These are phyloP conservation scores for Pueraria montana DNA, from an alignment of 306 rosid species.

Conservation along the genomic window DNA sequence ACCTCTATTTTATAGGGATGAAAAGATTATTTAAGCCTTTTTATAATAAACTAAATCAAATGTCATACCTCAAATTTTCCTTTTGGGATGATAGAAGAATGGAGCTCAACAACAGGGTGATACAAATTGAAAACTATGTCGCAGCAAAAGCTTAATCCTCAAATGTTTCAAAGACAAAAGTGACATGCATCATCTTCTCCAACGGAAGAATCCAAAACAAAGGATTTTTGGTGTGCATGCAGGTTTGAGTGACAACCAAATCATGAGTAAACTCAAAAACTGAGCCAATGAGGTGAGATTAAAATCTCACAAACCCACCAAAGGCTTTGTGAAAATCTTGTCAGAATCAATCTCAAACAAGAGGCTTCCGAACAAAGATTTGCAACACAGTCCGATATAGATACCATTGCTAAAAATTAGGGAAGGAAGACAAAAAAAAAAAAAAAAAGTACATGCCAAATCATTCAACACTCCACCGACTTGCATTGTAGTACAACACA, in stretches of 20 bases:
- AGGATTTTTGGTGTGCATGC: background rate
- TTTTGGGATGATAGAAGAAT: slow-evolving; percentile 18
- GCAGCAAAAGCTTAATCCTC: background rate
- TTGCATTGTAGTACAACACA: slow-evolving; percentile 12
- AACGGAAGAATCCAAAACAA: background rate
- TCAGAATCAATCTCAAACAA: slow-evolving; percentile 1
- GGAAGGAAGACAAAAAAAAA: too few relatives aligned
- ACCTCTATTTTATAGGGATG: background rate
- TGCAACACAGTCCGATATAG: background rate
- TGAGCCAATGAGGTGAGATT: background rate
- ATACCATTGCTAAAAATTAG: background rate
- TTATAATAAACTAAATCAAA: background rate
- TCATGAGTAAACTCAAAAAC: background rate
- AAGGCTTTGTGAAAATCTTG: background rate
- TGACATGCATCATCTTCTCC: background rate
- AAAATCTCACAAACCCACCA: slow-evolving; percentile 40
- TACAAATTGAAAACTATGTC: background rate
- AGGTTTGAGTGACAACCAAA: slow-evolving; percentile 20
- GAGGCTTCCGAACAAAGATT: background rate
- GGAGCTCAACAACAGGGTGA: background rate
- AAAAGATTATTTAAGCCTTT: background rate
- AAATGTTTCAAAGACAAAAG: background rate
- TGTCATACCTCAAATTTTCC: slow-evolving; percentile 35
- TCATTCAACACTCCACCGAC: too few relatives aligned
- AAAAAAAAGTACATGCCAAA: slow-evolving; percentile 34